Base-by-base conservation (phyloP, 176 grass and related monocot genomes). In the Hyparrhenia diplandra region DNA sequence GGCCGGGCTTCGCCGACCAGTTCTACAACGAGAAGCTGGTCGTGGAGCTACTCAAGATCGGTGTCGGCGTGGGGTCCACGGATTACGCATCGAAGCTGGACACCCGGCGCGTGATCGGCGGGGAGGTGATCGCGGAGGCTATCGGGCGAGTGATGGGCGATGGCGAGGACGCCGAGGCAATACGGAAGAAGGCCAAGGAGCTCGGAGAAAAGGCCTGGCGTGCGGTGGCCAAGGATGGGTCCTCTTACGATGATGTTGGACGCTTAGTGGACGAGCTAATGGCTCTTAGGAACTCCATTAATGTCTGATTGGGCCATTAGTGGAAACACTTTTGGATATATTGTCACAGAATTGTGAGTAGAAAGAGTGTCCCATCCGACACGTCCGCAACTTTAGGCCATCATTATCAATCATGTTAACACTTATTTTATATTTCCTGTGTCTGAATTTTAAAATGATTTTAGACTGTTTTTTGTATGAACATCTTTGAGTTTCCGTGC, bases 11-110 rank as follows among this genome's bases (percentile, higher is more conserved):
- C 62, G 82, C 75, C 6, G 91, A 97, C 9, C 94, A 97, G 43
- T 97, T 97, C 79, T 92, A 71, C 57, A 92, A 94, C 54, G 94
- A 97, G 85, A 90, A 81, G 76, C 77, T 92, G 23, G 29, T 97
- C 0, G 87, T 91, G n/a, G 84, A 97, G 36, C 31, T 91, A 28
- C 80, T 87, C 21, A 31, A 34, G 78, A 27, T 78, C 4, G 91
- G 91, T 1, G 67, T 85, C 21, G 64, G 76, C 6, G 41, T 90
- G 1, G 91, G 91, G 0, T 65, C 79, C 14, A 36, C 27, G 27
- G 78, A 85, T 32, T 90, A 23, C 60, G 78, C 63, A 32, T 66
- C 51, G 17, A 79, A 14, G 24, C 6, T 52, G 45, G 91, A 87
- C 21, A 16, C 35, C 9, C 81, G 66, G 66, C 69, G 71, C 27